Conservation (phyloP, 495 filamentous ascomycete genomes). For the Podospora australis region DNA sequence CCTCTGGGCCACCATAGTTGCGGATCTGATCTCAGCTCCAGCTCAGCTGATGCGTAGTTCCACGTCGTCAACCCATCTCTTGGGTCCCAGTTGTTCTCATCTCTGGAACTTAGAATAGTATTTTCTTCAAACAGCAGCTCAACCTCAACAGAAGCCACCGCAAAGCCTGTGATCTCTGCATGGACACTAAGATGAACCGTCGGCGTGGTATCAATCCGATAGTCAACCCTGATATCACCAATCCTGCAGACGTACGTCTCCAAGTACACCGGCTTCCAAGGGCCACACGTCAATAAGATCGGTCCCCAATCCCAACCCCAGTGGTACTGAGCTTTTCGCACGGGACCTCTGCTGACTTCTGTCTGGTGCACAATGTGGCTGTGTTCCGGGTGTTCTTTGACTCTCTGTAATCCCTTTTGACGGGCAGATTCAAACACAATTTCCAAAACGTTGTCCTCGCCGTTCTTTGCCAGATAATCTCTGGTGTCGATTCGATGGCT, state of each 20-base stretch:
- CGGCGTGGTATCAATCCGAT: constrained; percentile 29
- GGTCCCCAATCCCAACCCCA: constrained; percentile 81
- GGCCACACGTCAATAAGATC: constrained; percentile 61
- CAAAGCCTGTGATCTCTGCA: constrained; percentile 16
- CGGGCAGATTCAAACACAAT: constrained; percentile 42
- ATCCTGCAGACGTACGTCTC: constrained; percentile 56
- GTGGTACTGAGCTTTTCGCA: constrained; percentile 43
- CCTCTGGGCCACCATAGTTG: constrained; percentile 42
- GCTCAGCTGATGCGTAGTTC: constrained; percentile 5
- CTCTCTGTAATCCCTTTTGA: constrained; percentile 31
- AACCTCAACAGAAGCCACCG: background rate
- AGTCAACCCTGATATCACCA: constrained; percentile 47
- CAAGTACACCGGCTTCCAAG: constrained; percentile 62
- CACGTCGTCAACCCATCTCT: background rate
- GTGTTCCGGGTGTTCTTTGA: constrained; percentile 38
- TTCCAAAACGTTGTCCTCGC: constrained; percentile 23
- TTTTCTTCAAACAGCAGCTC: background rate
- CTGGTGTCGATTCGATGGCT: constrained; percentile 39
- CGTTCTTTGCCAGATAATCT: constrained; percentile 10
- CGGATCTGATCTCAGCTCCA: too few species aligned
- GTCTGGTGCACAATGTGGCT: constrained; percentile 43
- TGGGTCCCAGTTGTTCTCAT: background rate
- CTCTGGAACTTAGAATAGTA: background rate
- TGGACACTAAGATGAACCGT: constrained; percentile 37
- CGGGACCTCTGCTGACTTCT: constrained; percentile 35